Conservation (phyloP, 129 eudicot species). For the carrot (Daucus carota) region DNA sequence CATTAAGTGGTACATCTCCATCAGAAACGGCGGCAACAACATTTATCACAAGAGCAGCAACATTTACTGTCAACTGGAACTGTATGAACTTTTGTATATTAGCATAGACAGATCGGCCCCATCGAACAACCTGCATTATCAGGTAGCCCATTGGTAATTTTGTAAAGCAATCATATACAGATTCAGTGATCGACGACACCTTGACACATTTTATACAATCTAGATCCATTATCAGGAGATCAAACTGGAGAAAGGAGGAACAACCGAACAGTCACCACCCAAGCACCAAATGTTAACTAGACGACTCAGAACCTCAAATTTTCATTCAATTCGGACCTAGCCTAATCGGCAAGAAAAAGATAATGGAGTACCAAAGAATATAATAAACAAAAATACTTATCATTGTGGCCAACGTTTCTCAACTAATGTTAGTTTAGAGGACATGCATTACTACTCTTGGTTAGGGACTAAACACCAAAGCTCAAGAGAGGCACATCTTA, state of each 20-base stretch:
- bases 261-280: background rate
- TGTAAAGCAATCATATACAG: background rate
- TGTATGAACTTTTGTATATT: slow-evolving; percentile 67
- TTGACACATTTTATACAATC: background rate
- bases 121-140: slow-evolving; percentile 58
- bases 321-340: background rate
- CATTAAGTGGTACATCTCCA: slow-evolving; percentile 52
- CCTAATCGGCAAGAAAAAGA: background rate
- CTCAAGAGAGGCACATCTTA: background rate
- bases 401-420: background rate
- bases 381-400: background rate
- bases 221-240: background rate
- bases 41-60: slow-evolving; percentile 40
- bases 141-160: background rate
- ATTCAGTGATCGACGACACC: background rate
- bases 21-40: slow-evolving; percentile 56
- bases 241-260: background rate
- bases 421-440: background rate
- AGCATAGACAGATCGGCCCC: slow-evolving; percentile 92
- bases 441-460: too few relatives aligned
- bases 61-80: slow-evolving; percentile 48
- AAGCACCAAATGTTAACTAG: background rate
- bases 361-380: background rate
- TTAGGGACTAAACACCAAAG: too few relatives aligned
- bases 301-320: background rate